These are phyloP conservation scores for Lactarius evosmus DNA, from an alignment of 768 basidiomycete genomes.

Conservation along the genomic window DNA sequence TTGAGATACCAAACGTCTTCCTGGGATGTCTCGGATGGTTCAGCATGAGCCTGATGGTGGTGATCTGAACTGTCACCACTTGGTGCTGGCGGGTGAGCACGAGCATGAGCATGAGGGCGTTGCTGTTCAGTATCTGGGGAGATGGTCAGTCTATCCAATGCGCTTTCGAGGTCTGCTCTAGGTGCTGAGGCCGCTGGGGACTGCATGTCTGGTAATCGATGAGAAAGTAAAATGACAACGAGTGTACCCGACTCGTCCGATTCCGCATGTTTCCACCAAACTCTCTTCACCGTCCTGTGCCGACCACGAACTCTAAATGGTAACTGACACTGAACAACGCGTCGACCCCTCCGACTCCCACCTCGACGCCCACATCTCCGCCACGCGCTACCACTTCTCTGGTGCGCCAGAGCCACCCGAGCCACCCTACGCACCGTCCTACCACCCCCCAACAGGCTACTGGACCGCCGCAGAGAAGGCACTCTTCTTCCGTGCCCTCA, in stretches of 20 bases:
- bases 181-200: neutral
- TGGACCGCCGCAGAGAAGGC: slow-evolving; percentile 74
- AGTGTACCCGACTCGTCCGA: neutral
- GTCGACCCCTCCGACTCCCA: neutral
- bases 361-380: slow-evolving; percentile 17
- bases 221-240: neutral
- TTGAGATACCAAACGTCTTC: slow-evolving; percentile 79
- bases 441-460: slow-evolving; percentile 34
- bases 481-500: slow-evolving; percentile 66
- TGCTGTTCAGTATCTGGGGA: neutral
- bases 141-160: neutral
- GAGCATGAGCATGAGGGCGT: neutral
- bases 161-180: neutral
- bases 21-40: slow-evolving; percentile 25
- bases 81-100: neutral
- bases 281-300: neutral
- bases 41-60: neutral
- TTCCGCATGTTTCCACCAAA: slow-evolving; percentile 3
- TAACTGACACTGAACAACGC: neutral
- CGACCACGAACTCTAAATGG: slow-evolving; percentile 1
- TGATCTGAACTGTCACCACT: neutral
- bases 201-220: slow-evolving; percentile 1
- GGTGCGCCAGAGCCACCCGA: slow-evolving; percentile 11
- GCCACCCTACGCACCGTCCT: slow-evolving; percentile 30
- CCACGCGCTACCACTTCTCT: slow-evolving; percentile 17